Base-by-base conservation (phyloP, 2,329 filamentous ascomycete species). In the Ceratocystiopsis sp. region DNA sequence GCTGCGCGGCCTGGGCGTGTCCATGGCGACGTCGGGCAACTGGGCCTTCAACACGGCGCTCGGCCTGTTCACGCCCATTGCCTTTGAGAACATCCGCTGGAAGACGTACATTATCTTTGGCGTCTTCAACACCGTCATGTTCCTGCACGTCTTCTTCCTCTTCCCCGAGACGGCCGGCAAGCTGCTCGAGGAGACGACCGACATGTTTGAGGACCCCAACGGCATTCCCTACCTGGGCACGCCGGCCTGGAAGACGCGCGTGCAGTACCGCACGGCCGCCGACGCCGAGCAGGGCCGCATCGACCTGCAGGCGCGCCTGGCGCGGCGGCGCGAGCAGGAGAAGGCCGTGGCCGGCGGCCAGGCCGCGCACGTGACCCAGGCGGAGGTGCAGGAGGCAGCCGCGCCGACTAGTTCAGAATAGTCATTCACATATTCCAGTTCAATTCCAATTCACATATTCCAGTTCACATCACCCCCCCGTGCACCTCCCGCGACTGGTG, bases 211-310 rank as follows among this genome's bases (percentile, higher is more conserved):
- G 47, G 55, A 62, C 49, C 58, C 57, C 1, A 59, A 57, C 37
- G 57, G 60, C 25, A 53, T 63, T 51, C 57, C 52, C 38, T 59
- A 57, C 50, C 55, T 65, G 29, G 62, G 61, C 38, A 60, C 52
- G 4, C 63, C 61, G 6, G 63, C 63, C 34, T 66, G 62, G 62
- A 62, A 59, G 55, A 65, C 62, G 2, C 54, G 48, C 46, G 63
- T 65, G 43, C 51, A 53, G 34, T 60, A 59, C 45, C 45, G 50
- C 25, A 49, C 55, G 39, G 50, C 57, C 14, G 52, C 57, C 8
- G 50, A 49, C 33, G 46, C 55, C 34, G 61, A 64, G 53, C 57
- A 54, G 35, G 57, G 57, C 48, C 47, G 59, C 44, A 40, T 57
- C n/a, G 54, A 54, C 38, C 51, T 55, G 37, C 58, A 62, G 49